These are phyloP conservation scores for Coprinopsis marcescibilis DNA, from an alignment of 768 basidiomycete species.

Conservation along the genomic window DNA sequence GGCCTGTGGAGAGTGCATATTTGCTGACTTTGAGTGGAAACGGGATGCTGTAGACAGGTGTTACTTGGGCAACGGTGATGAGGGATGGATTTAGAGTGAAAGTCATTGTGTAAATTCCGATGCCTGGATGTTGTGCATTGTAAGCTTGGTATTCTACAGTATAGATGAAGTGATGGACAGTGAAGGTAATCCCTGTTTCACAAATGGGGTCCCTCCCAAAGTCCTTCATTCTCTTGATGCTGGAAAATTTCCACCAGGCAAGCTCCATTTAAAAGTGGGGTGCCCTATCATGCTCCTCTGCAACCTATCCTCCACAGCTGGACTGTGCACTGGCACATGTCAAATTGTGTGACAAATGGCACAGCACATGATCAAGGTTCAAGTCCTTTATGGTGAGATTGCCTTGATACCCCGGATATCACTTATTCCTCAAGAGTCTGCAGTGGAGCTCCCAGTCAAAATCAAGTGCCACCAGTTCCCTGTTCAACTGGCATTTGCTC, in stretches of 20 bases:
- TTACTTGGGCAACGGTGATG: no score
- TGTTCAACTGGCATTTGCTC: slow-evolving; percentile 30
- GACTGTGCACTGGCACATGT: slow-evolving; percentile 26
- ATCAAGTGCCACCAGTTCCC: slow-evolving; percentile 33
- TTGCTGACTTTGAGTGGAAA: no score
- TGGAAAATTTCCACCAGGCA: slow-evolving; percentile 28
- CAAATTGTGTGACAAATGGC: slow-evolving; percentile 17
- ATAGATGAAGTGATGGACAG: no score
- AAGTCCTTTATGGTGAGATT: slow-evolving; percentile 25
- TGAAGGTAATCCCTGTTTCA: no score
- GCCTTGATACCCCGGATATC: slow-evolving; percentile 34
- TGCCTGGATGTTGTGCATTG: no score
- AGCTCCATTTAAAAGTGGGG: slow-evolving; percentile 23
- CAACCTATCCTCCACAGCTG: slow-evolving; percentile 21
- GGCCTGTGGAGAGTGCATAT: no score
- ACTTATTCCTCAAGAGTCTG: slow-evolving; percentile 12
- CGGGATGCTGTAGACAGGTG: no score
- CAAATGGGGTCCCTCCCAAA: slow-evolving; percentile 24
- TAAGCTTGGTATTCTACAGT: no score
- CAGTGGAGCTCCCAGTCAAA: slow-evolving; percentile 19
- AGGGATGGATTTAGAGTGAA: no score
- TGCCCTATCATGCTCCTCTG: slow-evolving; percentile 28
- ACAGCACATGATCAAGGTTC: slow-evolving; percentile 22
- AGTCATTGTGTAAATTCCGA: no score
- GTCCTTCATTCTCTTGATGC: slow-evolving; percentile 26